Evolutionary conservation across 1,284 basidiomycete genomes (phyloP), one percentile per base, ranked within the genome.

Genomic region (Fomitopsis palustris): DNA sequence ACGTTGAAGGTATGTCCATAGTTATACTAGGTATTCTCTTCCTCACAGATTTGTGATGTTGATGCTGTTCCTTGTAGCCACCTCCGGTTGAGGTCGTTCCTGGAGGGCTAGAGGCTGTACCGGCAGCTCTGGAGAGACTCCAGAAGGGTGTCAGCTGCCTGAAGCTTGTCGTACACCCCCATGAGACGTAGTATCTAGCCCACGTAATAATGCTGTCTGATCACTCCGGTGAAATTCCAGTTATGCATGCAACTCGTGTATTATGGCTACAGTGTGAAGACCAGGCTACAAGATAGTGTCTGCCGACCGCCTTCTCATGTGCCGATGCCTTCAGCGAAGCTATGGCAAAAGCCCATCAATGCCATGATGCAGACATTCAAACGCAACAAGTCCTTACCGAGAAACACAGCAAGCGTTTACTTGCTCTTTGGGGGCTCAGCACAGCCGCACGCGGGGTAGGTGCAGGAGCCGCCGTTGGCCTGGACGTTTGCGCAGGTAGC

Each of bases 131-230:
- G 35, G 35, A 37, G 35, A 37, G 8, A 2, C 35, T 37, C 8
- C 6, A 9, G 4, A 37, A 68, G 3, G 70, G 75, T 9, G 61
- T 77, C 56, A 83, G 80, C 35, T 81, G 75, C 1, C 64, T 68
- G 19, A 85, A 86, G 64, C 69, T 86, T 10, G 72, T 85, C 19
- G 78, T 62, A 2, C 75, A 68, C 41, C 82, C 83, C 1, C 75
- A 77, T 49, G 79, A 84, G 60, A 81, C 76, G 47, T 9, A 57
- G 51, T 53, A 33, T 33, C 2, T 19, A 3, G 1, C 57, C 17
- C 19, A 16, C 33, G 31, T 33, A 33, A 2, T 33, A 33, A 7
- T 10, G 31, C 31, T 33, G 1, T 33, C 12, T 33, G 31, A 33
- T 33, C 31, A 33, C 31, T 33, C 31, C 31, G 12, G 12, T 33